Evolutionary conservation across 306 rosid genomes (phyloP).

Genomic region (Styphnolobium japonicum): DNA sequence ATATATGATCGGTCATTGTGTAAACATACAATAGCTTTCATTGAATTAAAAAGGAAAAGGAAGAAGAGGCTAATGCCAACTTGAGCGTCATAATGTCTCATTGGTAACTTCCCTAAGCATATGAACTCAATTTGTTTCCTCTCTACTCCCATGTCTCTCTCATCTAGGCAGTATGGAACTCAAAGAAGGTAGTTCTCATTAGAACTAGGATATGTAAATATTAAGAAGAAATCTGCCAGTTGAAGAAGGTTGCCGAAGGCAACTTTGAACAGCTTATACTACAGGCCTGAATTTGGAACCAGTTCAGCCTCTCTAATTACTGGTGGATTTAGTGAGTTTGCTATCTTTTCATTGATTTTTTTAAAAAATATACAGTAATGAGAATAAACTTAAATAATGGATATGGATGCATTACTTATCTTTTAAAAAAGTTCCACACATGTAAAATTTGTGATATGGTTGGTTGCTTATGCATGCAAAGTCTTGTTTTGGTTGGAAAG

Average conservation of each 20-base stretch:
- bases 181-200: not conserved
- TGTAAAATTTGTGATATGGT: not conserved
- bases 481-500: slow-evolving; percentile 5
- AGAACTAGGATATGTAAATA: not conserved
- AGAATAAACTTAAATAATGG: not conserved
- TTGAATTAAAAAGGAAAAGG: not conserved
- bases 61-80: not conserved
- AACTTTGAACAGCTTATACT: not conserved
- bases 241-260: not conserved
- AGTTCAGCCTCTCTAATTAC: not conserved
- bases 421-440: not conserved
- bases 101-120: not conserved
- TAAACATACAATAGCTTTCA: not conserved
- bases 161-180: not conserved
- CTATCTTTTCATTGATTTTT: not conserved
- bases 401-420: not conserved
- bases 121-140: not conserved
- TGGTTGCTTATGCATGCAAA: not conserved
- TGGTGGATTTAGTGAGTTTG: not conserved
- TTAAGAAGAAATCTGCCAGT: not conserved
- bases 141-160: not conserved
- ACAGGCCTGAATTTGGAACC: not conserved
- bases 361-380: not conserved
- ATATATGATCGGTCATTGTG: not conserved
- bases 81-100: not conserved